Evolutionary conservation across 805 yeast genomes (phyloP).

Genomic region (Yarrowia keelungensis): DNA sequence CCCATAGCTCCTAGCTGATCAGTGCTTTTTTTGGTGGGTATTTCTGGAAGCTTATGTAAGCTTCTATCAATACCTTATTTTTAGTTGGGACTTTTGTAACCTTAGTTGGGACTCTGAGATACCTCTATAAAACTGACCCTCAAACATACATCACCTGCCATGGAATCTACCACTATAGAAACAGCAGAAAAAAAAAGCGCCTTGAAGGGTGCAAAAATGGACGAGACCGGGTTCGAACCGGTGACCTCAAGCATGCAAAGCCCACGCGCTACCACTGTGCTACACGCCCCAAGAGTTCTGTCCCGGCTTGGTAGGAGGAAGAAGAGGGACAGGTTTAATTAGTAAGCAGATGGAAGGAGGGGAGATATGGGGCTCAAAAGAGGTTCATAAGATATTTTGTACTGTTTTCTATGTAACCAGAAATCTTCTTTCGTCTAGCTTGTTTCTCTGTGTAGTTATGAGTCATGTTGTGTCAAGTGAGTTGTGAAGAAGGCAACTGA

Average conservation of each 20-base stretch:
- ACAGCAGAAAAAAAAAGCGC: neutral
- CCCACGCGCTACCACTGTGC: slow-evolving; percentile 40
- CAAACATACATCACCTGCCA: neutral
- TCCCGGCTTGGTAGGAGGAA: neutral
- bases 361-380: too few relatives aligned
- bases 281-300: slow-evolving; percentile 19
- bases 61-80: neutral
- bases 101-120: neutral
- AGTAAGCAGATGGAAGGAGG: too few relatives aligned
- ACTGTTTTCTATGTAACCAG: too few relatives aligned
- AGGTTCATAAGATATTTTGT: too few relatives aligned
- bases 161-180: neutral
- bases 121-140: too few relatives aligned
- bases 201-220: slow-evolving; percentile 1
- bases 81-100: neutral
- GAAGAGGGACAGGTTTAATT: too few relatives aligned
- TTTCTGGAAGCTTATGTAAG: neutral
- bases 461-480: too few relatives aligned
- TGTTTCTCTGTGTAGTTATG: too few relatives aligned
- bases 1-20: slow-evolving; percentile 31
- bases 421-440: too few relatives aligned
- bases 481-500: too few relatives aligned
- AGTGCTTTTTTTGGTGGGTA: neutral
- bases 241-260: slow-evolving; percentile 39
- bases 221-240: slow-evolving; percentile 39